phyloP scores from a whole-genome alignment of 306 rosid genomes.

The Arachis hypogaea region DNA sequence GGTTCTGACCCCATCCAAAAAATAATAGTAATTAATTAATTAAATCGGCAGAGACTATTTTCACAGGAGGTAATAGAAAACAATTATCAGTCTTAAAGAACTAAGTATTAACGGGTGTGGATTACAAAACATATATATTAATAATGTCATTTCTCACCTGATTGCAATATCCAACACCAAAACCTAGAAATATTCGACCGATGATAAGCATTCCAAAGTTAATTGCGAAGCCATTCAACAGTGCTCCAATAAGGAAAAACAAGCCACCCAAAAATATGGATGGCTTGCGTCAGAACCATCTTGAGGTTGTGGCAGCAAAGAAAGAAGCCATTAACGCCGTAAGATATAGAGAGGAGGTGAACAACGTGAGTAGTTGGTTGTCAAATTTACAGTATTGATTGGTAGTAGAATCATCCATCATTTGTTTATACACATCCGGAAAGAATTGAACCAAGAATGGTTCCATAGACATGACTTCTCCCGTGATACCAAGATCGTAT shows the following conservation, averaged over 20 bases:
- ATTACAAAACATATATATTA: too few relatives aligned
- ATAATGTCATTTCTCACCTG: slow-evolving; percentile 15
- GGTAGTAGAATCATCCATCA: not conserved
- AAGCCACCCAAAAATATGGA: slow-evolving; percentile 40
- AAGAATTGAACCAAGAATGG: slow-evolving; percentile 33
- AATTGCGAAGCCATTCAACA: slow-evolving; percentile 25
- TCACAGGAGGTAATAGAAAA: too few relatives aligned
- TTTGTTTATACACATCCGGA: slow-evolving; percentile 7
- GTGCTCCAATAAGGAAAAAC: slow-evolving; percentile 33
- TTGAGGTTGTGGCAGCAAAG: slow-evolving; percentile 32
- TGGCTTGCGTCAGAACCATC: slow-evolving; percentile 30
- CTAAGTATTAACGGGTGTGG: too few relatives aligned
- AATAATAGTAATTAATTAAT: not conserved
- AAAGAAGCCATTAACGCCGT: slow-evolving; percentile 37
- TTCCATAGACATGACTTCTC: slow-evolving; percentile 43
- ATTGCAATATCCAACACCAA: slow-evolving; percentile 44
- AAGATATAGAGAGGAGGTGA: slow-evolving; percentile 38
- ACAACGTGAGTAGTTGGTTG: slow-evolving; percentile 25
- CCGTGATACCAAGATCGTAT: slow-evolving; percentile 39
- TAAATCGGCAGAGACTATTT: slow-evolving; percentile 36
- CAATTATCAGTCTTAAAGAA: too few relatives aligned
- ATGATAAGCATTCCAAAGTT: slow-evolving; percentile 38
- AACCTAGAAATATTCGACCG: slow-evolving; percentile 36
- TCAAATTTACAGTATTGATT: slow-evolving; percentile 36
- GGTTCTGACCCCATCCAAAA: too few relatives aligned